These are phyloP conservation scores for Massariosphaeria phaeospora DNA, from an alignment of 495 filamentous ascomycete species.

Conservation along the genomic window DNA sequence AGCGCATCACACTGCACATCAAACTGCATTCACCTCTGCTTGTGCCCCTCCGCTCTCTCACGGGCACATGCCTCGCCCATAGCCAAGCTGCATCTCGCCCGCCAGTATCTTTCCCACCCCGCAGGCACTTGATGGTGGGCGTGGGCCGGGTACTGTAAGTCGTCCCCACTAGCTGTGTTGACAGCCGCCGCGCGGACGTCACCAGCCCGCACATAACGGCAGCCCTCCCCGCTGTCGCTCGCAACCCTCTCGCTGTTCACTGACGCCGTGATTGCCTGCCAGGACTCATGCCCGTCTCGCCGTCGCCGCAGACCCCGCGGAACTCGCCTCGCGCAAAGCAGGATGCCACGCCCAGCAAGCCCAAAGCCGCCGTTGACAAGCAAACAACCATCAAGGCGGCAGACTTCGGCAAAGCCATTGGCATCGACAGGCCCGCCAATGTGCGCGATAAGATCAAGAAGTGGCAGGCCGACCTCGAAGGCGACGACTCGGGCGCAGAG, in stretches of 20 bases:
- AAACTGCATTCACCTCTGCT: too few relatives aligned
- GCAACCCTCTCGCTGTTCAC: slow-evolving; percentile 2
- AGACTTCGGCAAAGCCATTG: slow-evolving; percentile 33
- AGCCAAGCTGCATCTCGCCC: too few relatives aligned
- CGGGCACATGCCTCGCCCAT: too few relatives aligned
- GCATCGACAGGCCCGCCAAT: slow-evolving; percentile 30
- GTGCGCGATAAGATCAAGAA: slow-evolving; percentile 34
- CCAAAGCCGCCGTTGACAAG: slow-evolving; percentile 8
- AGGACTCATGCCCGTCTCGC: slow-evolving; percentile 19
- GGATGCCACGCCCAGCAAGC: slow-evolving; percentile 19
- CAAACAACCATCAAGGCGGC: slow-evolving; percentile 22
- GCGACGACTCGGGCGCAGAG: slow-evolving; percentile 26
- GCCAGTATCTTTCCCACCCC: too few relatives aligned
- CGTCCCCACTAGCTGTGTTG: too few relatives aligned
- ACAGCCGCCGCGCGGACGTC: too few relatives aligned
- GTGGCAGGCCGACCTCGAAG: slow-evolving; percentile 33
- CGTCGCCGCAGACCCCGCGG: slow-evolving; percentile 8
- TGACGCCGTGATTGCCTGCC: slow-evolving; percentile 1
- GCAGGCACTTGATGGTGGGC: too few relatives aligned
- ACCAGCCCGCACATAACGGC: too few relatives aligned
- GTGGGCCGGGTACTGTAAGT: too few relatives aligned
- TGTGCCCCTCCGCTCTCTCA: too few relatives aligned
- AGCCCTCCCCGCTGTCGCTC: too few relatives aligned
- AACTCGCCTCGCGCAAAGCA: slow-evolving; percentile 13
- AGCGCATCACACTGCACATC: too few relatives aligned